A percentile compares a stretch with the other conserved stretches of the same genome.
These are phyloP conservation scores for Dactylellina haptotyla DNA, from an alignment of 2,329 filamentous ascomycete genomes.

Conservation along the genomic window DNA sequence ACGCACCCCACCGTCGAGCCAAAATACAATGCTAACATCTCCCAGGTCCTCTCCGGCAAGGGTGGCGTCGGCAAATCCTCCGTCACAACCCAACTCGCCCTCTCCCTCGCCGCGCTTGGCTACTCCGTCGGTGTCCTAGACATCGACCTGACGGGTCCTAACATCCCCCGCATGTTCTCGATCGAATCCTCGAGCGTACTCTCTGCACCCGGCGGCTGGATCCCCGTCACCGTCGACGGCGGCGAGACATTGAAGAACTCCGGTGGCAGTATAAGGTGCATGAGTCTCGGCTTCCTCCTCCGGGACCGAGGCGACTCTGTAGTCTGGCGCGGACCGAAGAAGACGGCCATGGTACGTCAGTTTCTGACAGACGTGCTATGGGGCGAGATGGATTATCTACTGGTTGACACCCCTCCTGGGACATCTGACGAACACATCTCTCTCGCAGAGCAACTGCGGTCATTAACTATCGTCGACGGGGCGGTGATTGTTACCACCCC, in stretches of 20 bases:
- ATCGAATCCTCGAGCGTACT: slow-evolving; percentile 82
- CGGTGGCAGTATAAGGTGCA: slow-evolving; percentile 73
- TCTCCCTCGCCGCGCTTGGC: slow-evolving; percentile 85
- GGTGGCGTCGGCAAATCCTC: slow-evolving; percentile 98
- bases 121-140: slow-evolving; percentile 94
- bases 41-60: slow-evolving; percentile 86
- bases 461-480: slow-evolving; percentile 75
- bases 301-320: slow-evolving; percentile 86
- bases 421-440: slow-evolving; percentile 98
- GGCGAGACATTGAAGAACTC: slow-evolving; percentile 65
- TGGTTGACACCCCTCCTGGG: slow-evolving; percentile 92
- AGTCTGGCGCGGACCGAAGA: slow-evolving; percentile 97
- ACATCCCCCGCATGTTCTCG: slow-evolving; percentile 92
- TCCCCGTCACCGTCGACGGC: slow-evolving; percentile 83
- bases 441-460: slow-evolving; percentile 83
- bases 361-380: slow-evolving; percentile 92
- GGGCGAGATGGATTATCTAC: slow-evolving; percentile 85
- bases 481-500: slow-evolving; percentile 96
- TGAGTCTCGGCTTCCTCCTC: slow-evolving; percentile 92
- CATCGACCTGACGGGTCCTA: slow-evolving; percentile 93
- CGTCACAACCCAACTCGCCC: slow-evolving; percentile 93
- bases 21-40: slow-evolving; percentile 51
- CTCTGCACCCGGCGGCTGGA: slow-evolving; percentile 90
- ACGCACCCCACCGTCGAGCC: not conserved
- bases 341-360: slow-evolving; percentile 98